phyloP scores from a whole-genome alignment of 495 filamentous ascomycete species.

The Hypomontagnella submonticulosa region DNA sequence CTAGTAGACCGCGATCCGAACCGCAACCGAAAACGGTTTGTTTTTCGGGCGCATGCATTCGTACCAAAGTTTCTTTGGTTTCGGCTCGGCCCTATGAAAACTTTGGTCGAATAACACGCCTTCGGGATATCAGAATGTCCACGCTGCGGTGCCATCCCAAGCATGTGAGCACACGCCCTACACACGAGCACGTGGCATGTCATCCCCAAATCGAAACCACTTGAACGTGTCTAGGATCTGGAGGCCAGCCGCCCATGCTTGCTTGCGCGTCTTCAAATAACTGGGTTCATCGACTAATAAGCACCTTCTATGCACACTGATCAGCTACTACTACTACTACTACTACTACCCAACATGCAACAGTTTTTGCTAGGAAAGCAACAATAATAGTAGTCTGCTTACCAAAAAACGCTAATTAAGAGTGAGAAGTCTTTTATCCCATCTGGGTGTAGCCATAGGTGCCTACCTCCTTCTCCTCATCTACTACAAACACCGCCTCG shows the following conservation, averaged over 20 bases:
- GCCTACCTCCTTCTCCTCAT: neutral
- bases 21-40: slow-evolving; percentile 13
- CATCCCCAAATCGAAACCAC: slow-evolving; percentile 13
- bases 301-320: slow-evolving; percentile 16
- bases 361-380: slow-evolving; percentile 9
- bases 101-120: slow-evolving; percentile 17
- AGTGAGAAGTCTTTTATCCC: neutral
- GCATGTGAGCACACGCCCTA: slow-evolving; percentile 3
- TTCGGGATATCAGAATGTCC: slow-evolving; percentile 18
- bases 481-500: slow-evolving; percentile 22
- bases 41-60: slow-evolving; percentile 36
- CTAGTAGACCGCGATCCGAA: slow-evolving; percentile 29
- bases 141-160: slow-evolving; percentile 26
- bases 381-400: slow-evolving; percentile 17
- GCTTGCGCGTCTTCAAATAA: slow-evolving; percentile 2
- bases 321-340: neutral
- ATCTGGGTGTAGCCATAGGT: no score
- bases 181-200: slow-evolving; percentile 34
- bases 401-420: slow-evolving; percentile 18
- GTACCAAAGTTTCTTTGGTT: slow-evolving; percentile 19
- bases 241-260: slow-evolving; percentile 12
- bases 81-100: slow-evolving; percentile 36
- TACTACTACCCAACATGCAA: neutral
- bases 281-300: slow-evolving; percentile 14
- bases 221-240: slow-evolving; percentile 11